These are phyloP conservation scores for Novymonas esmeraldas DNA, from an alignment of 208 protist genomes.

Conservation along the genomic window DNA sequence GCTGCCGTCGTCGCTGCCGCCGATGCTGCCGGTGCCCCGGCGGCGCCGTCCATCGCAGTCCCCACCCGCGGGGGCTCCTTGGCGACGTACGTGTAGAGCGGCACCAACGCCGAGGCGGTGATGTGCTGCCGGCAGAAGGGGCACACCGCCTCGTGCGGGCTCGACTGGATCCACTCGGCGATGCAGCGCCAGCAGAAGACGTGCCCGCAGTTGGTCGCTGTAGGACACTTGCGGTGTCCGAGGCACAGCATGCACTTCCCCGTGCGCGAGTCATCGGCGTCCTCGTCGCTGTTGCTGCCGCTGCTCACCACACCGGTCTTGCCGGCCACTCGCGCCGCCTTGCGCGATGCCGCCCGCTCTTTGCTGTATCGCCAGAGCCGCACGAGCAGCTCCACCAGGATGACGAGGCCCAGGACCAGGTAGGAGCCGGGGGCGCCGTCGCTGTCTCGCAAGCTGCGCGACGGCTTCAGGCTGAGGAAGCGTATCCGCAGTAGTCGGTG, in stretches of 20 bases:
- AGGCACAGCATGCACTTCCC: conserved; percentile 91
- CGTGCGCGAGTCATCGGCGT: conserved; percentile 39
- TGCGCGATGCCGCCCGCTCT: conserved; percentile 8
- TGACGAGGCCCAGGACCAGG: conserved; percentile 62
- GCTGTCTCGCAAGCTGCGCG: conserved; percentile 44
- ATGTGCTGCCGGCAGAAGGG: conserved; percentile 89
- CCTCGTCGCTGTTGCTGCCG: conserved; percentile 48
- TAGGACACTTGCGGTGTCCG: conserved; percentile 70
- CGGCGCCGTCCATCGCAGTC: conserved; percentile 7
- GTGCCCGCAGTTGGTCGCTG: conserved; percentile 83
- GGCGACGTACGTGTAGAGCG: conserved; percentile 83
- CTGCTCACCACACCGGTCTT: conserved; percentile 11
- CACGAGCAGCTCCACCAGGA: conserved; percentile 77
- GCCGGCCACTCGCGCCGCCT: conserved; percentile 10
- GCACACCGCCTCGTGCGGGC: conserved; percentile 72
- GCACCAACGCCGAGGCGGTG: conserved; percentile 72
- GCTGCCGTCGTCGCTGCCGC: no score
- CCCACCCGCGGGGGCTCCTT: conserved; percentile 56
- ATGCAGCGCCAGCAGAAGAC: conserved; percentile 92
- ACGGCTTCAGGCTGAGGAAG: conserved; percentile 78
- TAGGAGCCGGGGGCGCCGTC: conserved; percentile 74
- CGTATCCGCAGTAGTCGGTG: conserved; percentile 66
- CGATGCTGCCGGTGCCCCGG: not conserved
- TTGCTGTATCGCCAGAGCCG: conserved; percentile 73
- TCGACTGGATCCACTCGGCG: conserved; percentile 85